Percentiles rank a stretch among this genome's conserved stretches.
Evolutionary conservation across 2,329 filamentous ascomycete species (phyloP).

Genomic region (Monilinia fructicola): DNA sequence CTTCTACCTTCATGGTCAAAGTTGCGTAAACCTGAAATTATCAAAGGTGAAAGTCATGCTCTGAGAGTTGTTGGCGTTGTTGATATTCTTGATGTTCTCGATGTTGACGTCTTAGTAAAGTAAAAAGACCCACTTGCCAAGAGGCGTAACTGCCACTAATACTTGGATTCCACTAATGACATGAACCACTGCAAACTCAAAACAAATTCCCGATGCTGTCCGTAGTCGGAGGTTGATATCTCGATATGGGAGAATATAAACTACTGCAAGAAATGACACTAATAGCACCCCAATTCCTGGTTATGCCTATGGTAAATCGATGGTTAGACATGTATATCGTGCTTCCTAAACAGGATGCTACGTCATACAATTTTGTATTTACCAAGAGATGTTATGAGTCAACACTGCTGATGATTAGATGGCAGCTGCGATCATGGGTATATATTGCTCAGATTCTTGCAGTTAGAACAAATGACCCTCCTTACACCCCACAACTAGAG

Average conservation of each 20-base stretch:
- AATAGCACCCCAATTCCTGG: background rate
- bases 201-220: background rate
- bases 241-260: background rate
- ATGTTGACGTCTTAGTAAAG: background rate
- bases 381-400: conserved; percentile 2
- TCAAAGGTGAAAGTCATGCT: background rate
- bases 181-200: conserved; percentile 9
- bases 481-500: too few species aligned
- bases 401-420: too few species aligned
- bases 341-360: background rate
- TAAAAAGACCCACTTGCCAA: conserved; percentile 3
- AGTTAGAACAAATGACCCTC: background rate
- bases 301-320: background rate
- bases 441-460: too few species aligned
- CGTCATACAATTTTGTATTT: conserved; percentile 13
- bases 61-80: background rate
- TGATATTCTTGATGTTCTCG: background rate
- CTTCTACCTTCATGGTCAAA: background rate
- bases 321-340: too few species aligned
- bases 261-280: background rate
- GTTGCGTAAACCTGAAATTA: background rate
- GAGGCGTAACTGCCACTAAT: background rate
- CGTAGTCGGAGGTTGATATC: background rate
- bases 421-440: too few species aligned
- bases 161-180: background rate